Evolutionary conservation across 352 stramenopile species (phyloP), one percentile per base, ranked within the genome.

Genomic region (Phytopythium vexans): DNA sequence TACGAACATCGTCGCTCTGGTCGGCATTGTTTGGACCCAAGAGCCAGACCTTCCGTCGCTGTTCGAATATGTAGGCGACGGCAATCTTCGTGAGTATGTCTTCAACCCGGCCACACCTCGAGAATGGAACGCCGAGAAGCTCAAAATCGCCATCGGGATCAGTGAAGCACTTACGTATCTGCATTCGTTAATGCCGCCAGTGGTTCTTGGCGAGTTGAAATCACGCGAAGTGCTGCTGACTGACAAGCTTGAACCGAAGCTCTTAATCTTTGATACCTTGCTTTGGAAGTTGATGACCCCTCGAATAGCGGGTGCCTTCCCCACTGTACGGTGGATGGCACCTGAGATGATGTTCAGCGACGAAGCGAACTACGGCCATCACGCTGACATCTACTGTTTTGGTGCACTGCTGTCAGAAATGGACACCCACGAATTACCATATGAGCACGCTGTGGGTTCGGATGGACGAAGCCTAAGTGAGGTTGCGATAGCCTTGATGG

Each of bases 161-260:
- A 69, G 54, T 0, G 49, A 52, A 33, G 72, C 58, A 1, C 52
- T 83, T 37, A 27, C 57, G 35, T 80, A 83, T 55, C 37, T 83
- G 31, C 72, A 83, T 54, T 56, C 36, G n/a, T 60, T 50, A 2
- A 27, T 54, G 7, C 46, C 47, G 12, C 63, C 68, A 9, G 52
- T 93, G 50, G 82, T 92, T 49, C 80, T 90, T 43, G 77, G 82
- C 21, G 80, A 92, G 43, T 72, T 92, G 48, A 92, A 90, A 48
- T 71, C 82, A 11, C 63, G 77, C 41, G 91, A 92, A 52, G 78
- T 93, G 37, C 56, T 93, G 47, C 60, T 92, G 14, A 86, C 64
- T 8, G 59, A 69, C 42, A 8, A 48, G 27, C 34, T 79, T 5
- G 48, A 56, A n/a, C 54, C 65, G 9, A 74, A 74, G 40, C 42